phyloP scores from a whole-genome alignment of 2,329 filamentous ascomycete species.

The Fusarium illudens region DNA sequence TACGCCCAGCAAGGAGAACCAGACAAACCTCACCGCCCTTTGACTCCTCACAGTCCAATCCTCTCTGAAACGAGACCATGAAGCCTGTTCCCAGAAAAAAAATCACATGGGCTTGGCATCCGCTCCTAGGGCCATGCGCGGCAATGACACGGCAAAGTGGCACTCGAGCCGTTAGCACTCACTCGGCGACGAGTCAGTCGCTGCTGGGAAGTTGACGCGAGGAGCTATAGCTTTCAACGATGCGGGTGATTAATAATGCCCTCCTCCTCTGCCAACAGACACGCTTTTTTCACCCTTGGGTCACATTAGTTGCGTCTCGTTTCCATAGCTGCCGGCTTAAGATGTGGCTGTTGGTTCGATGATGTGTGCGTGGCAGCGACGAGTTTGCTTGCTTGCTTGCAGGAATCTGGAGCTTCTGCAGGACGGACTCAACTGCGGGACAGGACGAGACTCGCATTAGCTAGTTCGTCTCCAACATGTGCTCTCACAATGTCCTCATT shows the following conservation, averaged over 20 bases:
- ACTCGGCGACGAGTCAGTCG: slow-evolving; percentile 22
- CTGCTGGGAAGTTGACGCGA: background rate
- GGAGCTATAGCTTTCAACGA: background rate
- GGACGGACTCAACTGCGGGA: background rate
- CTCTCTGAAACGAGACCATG: slow-evolving; percentile 15
- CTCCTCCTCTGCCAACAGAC: background rate
- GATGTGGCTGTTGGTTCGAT: background rate
- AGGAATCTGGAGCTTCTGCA: background rate
- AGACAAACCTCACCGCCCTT: slow-evolving; percentile 20
- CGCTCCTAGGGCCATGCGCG: background rate
- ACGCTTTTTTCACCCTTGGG: background rate
- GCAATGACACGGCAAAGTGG: background rate
- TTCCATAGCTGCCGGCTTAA: background rate
- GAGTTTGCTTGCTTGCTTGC: background rate
- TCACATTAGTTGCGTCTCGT: background rate
- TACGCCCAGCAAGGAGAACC: background rate
- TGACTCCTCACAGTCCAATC: background rate
- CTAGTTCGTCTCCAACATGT: background rate
- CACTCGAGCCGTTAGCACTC: background rate
- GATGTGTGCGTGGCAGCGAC: background rate
- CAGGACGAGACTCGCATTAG: background rate
- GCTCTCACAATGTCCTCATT: background rate
- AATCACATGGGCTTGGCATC: background rate
- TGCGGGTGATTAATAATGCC: background rate
- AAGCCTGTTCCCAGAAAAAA: slow-evolving; percentile 11